Percentiles rank a stretch among this genome's conserved stretches.
Conservation (phyloP, 1,284 basidiomycete genomes). For the Moniliophthora roreri region DNA sequence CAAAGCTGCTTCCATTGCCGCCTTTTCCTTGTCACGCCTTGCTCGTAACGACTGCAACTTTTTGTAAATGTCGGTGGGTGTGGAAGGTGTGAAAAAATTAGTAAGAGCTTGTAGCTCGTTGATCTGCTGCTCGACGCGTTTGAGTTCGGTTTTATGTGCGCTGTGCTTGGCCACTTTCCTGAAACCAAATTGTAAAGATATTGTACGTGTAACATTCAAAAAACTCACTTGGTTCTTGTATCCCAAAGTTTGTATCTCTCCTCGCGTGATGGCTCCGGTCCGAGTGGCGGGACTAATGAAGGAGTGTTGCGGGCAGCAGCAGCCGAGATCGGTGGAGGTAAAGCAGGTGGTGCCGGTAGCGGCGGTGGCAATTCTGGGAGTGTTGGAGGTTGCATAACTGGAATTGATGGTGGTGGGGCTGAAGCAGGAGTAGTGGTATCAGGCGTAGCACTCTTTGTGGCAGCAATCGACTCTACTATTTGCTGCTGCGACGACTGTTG, state of each 20-base stretch:
- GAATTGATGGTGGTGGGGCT: neutral
- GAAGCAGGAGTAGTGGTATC: neutral
- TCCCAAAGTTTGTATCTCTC: neutral
- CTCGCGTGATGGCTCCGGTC: neutral
- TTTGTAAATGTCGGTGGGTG: neutral
- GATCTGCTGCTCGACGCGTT: neutral
- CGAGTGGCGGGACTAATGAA: constrained; percentile 18
- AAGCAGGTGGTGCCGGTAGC: constrained; percentile 8
- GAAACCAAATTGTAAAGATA: neutral
- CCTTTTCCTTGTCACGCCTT: neutral
- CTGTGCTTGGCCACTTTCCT: neutral
- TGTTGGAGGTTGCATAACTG: constrained; percentile 15
- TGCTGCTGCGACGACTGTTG: no score
- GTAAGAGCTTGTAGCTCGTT: neutral
- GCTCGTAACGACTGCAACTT: neutral
- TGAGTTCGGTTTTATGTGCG: neutral
- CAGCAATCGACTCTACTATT: no score
- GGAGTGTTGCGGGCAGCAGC: constrained; percentile 4
- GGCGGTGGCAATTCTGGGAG: constrained; percentile 14
- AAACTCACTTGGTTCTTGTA: neutral
- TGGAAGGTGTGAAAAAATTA: neutral
- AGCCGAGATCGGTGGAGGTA: neutral
- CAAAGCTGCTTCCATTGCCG: neutral
- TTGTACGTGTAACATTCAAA: neutral
- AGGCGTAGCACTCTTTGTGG: neutral